These are phyloP conservation scores for Neonectria coccinea DNA, from an alignment of 2,329 filamentous ascomycete genomes.

Conservation along the genomic window DNA sequence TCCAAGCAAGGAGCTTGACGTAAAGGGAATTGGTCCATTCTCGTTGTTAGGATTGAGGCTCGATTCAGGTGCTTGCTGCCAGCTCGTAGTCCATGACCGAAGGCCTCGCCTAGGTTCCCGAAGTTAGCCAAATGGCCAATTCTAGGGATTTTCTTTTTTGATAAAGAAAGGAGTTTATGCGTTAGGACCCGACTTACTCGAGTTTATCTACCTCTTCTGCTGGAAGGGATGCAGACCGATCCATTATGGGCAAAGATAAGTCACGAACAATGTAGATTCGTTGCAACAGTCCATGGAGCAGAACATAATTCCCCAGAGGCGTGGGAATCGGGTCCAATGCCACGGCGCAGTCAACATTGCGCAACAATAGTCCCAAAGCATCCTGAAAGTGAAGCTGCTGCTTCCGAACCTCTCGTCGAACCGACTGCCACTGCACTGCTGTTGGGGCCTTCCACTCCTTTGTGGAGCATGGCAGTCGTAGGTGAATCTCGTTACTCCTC, in stretches of 20 bases:
- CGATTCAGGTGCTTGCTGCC: conserved; percentile 55
- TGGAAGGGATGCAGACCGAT: conserved; percentile 48
- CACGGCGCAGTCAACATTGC: conserved; percentile 44
- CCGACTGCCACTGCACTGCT: conserved; percentile 46
- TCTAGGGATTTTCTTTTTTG: neutral
- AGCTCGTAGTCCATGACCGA: conserved; percentile 53
- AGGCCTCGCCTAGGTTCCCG: conserved; percentile 45
- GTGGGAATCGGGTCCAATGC: conserved; percentile 52
- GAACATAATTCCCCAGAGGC: conserved; percentile 53
- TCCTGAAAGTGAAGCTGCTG: conserved; percentile 53
- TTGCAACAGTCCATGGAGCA: conserved; percentile 53
- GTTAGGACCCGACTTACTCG: conserved; percentile 42
- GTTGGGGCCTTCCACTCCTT: conserved; percentile 52
- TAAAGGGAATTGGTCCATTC: conserved; percentile 56
- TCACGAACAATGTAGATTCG: conserved; percentile 55
- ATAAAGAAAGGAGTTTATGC: neutral
- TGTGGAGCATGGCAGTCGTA: conserved; percentile 51
- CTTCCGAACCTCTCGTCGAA: conserved; percentile 44
- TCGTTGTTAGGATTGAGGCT: conserved; percentile 55
- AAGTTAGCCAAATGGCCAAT: neutral
- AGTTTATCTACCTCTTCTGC: conserved; percentile 52
- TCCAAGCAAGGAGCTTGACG: conserved; percentile 58
- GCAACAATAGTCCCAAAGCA: conserved; percentile 49
- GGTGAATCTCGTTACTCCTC: conserved; percentile 51
- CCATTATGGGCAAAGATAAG: conserved; percentile 50